Evolutionary conservation across 78 protist genomes (phyloP).

Genomic region (Chrysochromulina tobinii): DNA sequence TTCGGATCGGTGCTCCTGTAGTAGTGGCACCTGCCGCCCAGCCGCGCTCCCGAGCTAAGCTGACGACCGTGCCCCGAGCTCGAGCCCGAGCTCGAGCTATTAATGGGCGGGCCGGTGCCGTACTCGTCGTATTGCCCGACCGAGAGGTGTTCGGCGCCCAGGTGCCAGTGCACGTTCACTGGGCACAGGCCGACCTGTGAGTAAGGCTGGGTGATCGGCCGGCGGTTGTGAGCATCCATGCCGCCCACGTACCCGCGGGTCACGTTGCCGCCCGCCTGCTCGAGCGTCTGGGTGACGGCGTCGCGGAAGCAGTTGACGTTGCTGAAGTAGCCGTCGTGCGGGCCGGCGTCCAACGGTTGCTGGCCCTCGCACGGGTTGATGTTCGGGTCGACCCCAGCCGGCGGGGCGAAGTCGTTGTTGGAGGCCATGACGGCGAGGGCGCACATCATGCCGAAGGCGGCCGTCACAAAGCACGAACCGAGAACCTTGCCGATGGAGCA

Average conservation of each 20-base stretch:
- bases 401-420: not conserved
- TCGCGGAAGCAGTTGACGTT: not conserved
- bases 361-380: conserved; percentile 5
- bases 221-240: not conserved
- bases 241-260: not conserved
- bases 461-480: not conserved
- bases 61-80: too few species aligned
- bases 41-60: not conserved
- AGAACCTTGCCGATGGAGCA: too few species aligned
- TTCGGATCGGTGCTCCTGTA: not conserved
- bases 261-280: conserved; percentile 25
- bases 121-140: not conserved
- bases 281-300: not conserved
- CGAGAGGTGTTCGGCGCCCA: conserved; percentile 21
- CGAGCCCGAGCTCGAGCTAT: too few species aligned
- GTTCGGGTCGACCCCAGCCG: not conserved
- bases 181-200: not conserved
- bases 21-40: not conserved
- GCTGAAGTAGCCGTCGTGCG: not conserved
- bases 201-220: conserved; percentile 1
- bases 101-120: not conserved
- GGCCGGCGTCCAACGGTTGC: not conserved
- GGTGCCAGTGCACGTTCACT: conserved; percentile 25
- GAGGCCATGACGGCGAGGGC: not conserved
- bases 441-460: not conserved